Percentiles rank a stretch among this genome's conserved stretches.
Conservation (phyloP, 768 basidiomycete species). For the Collybia sordida region DNA sequence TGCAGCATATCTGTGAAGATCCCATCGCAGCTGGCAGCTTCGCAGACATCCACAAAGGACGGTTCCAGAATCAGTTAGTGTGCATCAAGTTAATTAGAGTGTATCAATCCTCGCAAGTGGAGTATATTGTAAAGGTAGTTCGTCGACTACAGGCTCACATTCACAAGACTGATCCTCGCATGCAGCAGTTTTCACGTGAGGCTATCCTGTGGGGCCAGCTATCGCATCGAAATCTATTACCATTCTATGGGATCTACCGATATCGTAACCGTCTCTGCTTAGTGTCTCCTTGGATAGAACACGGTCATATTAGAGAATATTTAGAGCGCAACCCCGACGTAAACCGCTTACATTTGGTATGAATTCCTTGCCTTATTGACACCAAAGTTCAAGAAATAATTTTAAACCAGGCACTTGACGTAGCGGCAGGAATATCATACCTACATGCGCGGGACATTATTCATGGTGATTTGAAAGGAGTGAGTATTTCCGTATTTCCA, state of each 20-base stretch:
- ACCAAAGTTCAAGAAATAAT: not conserved
- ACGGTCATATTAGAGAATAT: constrained; percentile 27
- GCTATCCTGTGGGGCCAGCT: constrained; percentile 27
- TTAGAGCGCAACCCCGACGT: constrained; percentile 20
- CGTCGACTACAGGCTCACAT: not conserved
- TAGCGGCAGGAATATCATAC: constrained; percentile 24
- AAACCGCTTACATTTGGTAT: constrained; percentile 30
- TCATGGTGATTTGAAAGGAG: constrained; percentile 31
- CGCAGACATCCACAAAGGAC: constrained; percentile 8
- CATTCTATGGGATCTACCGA: constrained; percentile 28
- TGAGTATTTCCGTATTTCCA: constrained; percentile 4
- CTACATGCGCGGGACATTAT: constrained; percentile 23
- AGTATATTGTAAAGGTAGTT: not conserved
- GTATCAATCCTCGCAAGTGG: constrained; percentile 4
- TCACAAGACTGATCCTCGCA: not conserved
- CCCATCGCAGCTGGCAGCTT: constrained; percentile 8
- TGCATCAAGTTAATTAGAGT: constrained; percentile 7
- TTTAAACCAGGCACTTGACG: constrained; percentile 19
- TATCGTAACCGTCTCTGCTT: constrained; percentile 23
- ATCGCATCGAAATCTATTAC: constrained; percentile 28
- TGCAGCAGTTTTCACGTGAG: constrained; percentile 12
- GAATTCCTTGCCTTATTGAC: constrained; percentile 1
- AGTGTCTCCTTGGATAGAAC: constrained; percentile 27
- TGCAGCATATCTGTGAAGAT: not conserved
- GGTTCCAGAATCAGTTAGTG: constrained; percentile 1